These are phyloP conservation scores for Echinosophora koreensis DNA, from an alignment of 306 rosid genomes.

Conservation along the genomic window DNA sequence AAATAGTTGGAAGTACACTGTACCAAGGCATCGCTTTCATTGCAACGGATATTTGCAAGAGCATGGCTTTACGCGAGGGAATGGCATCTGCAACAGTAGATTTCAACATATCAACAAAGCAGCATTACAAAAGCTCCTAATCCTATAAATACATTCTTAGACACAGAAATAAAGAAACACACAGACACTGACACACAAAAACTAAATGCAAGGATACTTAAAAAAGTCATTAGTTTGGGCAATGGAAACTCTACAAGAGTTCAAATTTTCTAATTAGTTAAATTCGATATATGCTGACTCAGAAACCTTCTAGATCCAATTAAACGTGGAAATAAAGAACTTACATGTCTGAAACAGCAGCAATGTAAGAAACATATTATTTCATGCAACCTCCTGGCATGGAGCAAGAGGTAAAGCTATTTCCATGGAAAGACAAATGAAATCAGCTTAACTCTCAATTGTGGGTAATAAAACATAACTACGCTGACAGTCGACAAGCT, in stretches of 20 bases:
- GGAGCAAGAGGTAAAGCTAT: background rate
- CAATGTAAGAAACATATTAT: constrained; percentile 13
- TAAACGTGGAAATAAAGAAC: constrained; percentile 15
- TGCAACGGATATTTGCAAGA: constrained; percentile 81
- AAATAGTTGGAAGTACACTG: constrained; percentile 71
- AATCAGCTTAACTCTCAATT: constrained; percentile 4
- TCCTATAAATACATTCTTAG: background rate
- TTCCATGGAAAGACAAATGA: background rate
- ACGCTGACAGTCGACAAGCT: background rate
- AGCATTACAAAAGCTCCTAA: background rate
- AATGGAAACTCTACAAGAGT: background rate
- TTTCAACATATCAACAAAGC: constrained; percentile 40
- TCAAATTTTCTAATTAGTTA: background rate
- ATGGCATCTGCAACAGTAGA: constrained; percentile 72
- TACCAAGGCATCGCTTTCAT: constrained; percentile 96
- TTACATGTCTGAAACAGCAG: background rate
- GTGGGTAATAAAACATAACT: background rate
- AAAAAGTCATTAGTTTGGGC: constrained; percentile 3
- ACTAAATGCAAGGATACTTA: background rate
- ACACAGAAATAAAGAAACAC: constrained; percentile 25
- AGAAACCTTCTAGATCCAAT: constrained; percentile 28
- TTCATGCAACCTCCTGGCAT: constrained; percentile 8
- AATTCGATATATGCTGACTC: background rate
- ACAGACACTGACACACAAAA: no score
- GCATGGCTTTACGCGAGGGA: constrained; percentile 81